Evolutionary conservation across 1,284 basidiomycete genomes (phyloP).

Genomic region (Sporisorium graminicola): DNA sequence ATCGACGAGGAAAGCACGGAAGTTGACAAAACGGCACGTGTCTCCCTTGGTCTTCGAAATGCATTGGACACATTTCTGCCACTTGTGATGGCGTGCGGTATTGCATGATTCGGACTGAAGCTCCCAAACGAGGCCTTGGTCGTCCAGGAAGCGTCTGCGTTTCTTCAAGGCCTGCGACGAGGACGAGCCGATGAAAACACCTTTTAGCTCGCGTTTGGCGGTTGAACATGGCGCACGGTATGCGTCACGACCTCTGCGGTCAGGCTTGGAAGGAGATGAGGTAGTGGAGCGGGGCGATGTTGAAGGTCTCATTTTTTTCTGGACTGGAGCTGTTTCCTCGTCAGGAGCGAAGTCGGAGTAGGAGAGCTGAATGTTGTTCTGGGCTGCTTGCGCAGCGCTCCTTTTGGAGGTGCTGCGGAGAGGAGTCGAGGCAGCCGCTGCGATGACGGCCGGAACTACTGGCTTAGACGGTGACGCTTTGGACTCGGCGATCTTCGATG

Average conservation of each 20-base stretch:
- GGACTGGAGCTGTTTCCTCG: neutral
- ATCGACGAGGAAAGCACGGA: constrained; percentile 41
- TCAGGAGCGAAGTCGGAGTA: constrained; percentile 11
- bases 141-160: constrained; percentile 16
- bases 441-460: neutral
- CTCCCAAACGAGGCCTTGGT: constrained; percentile 21
- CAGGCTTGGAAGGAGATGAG: neutral
- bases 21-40: constrained; percentile 40
- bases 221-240: neutral
- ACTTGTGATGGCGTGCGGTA: constrained; percentile 7
- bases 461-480: neutral
- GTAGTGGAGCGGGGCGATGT: neutral
- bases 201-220: neutral
- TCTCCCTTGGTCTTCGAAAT: constrained; percentile 29
- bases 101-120: constrained; percentile 22
- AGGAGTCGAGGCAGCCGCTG: neutral
- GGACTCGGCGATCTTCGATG: neutral
- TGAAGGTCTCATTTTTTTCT: constrained; percentile 18
- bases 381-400: constrained; percentile 30
- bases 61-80: constrained; percentile 42
- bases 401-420: constrained; percentile 23
- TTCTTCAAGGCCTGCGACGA: neutral
- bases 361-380: constrained; percentile 29
- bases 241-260: neutral
- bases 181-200: neutral